Conservation (phyloP, 441 rosid genomes). For the Gossypium schwendimanii region DNA sequence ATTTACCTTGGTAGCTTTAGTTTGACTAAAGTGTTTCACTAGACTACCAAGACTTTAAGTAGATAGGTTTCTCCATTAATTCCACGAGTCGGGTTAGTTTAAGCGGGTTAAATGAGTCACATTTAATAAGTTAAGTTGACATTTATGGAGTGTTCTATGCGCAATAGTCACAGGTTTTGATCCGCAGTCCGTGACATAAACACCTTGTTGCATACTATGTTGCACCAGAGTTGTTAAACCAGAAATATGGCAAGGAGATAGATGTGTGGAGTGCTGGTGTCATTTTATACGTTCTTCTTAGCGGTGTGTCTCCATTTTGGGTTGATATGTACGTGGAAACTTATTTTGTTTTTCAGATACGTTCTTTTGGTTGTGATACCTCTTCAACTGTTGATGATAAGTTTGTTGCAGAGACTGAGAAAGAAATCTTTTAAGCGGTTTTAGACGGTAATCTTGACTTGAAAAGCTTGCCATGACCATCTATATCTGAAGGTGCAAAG, state of each 20-base stretch:
- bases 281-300: constrained; percentile 56
- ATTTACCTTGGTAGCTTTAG: too few species aligned
- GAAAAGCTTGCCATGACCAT: constrained; percentile 43
- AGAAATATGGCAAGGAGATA: constrained; percentile 49
- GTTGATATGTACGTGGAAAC: constrained; percentile 34
- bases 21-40: too few species aligned
- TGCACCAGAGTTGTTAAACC: constrained; percentile 50
- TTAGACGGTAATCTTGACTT: constrained; percentile 39
- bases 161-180: too few species aligned
- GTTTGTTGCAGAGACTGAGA: constrained; percentile 42
- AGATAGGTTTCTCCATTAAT: too few species aligned
- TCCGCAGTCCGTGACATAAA: too few species aligned
- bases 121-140: too few species aligned
- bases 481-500: constrained; percentile 46
- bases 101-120: too few species aligned
- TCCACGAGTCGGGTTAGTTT: too few species aligned
- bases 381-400: neutral
- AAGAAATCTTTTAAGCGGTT: constrained; percentile 35
- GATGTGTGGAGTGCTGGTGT: constrained; percentile 71
- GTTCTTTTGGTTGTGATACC: neutral
- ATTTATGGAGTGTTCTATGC: too few species aligned
- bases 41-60: too few species aligned
- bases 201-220: constrained; percentile 40
- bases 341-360: neutral
- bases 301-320: constrained; percentile 63